Conservation (phyloP, 1,139 yeast genomes). For the Blastobotrys malaysiensis region DNA sequence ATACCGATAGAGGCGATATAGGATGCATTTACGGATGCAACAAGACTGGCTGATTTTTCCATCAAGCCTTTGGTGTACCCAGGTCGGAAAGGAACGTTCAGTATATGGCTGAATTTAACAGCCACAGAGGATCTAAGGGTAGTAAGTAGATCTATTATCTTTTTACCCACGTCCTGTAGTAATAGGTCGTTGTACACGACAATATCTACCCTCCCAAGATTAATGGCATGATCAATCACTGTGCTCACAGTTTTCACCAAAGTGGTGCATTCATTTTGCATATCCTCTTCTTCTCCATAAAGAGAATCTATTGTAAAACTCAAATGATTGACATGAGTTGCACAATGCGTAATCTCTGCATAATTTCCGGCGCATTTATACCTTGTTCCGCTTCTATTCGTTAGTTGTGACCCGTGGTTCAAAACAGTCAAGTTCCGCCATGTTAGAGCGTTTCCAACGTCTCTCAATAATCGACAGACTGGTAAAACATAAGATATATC, state of each 20-base stretch:
- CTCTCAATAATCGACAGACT: not conserved
- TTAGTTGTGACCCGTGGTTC: not conserved
- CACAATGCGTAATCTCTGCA: not conserved
- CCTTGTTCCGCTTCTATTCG: not conserved
- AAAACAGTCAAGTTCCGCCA: not conserved
- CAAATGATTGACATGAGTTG: not conserved
- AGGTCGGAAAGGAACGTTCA: not conserved
- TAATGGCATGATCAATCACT: not conserved
- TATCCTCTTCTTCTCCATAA: not conserved
- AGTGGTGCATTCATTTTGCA: not conserved
- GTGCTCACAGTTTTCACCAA: not conserved
- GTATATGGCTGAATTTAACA: not conserved
- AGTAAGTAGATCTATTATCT: not conserved
- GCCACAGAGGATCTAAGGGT: not conserved
- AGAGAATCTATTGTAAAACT: not conserved
- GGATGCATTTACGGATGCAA: not conserved
- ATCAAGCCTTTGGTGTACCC: not conserved
- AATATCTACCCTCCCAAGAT: not conserved
- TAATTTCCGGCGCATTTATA: not conserved
- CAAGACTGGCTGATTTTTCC: not conserved
- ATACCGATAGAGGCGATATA: not conserved
- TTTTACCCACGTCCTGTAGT: not conserved
- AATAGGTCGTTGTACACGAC: not conserved
- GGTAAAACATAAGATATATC: not conserved
- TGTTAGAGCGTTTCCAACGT: not conserved